Conservation (phyloP, 352 stramenopile species). For the Nothophytophthora sp. region DNA sequence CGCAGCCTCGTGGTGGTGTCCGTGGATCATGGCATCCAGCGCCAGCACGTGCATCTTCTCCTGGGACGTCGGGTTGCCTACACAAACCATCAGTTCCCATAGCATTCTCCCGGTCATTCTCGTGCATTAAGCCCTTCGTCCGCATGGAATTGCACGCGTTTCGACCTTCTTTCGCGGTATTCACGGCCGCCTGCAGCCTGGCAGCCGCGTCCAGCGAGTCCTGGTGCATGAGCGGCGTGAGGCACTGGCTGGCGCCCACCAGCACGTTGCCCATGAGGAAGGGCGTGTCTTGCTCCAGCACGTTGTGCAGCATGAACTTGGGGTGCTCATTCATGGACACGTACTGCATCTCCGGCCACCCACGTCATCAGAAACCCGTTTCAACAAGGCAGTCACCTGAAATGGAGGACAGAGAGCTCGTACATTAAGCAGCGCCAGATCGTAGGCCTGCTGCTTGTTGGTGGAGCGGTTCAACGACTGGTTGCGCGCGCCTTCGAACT, state of each 20-base stretch:
- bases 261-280: conserved; percentile 89
- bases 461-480: conserved; percentile 53
- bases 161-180: conserved; percentile 43
- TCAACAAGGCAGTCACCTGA: conserved; percentile 1
- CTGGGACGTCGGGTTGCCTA: conserved; percentile 23
- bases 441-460: conserved; percentile 72
- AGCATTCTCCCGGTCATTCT: conserved; percentile 1
- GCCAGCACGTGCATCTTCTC: conserved; percentile 81
- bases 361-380: conserved; percentile 27
- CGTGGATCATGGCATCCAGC: conserved; percentile 67
- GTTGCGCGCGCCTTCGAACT: conserved; percentile 74
- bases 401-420: neutral
- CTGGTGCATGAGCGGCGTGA: conserved; percentile 63
- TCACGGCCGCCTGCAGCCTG: conserved; percentile 28
- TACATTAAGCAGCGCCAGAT: conserved; percentile 70
- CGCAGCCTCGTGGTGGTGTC: conserved; percentile 67
- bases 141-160: neutral
- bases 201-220: conserved; percentile 56
- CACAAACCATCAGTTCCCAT: neutral
- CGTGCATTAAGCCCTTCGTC: conserved; percentile 3
- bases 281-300: conserved; percentile 52
- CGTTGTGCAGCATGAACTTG: conserved; percentile 72
- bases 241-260: conserved; percentile 70
- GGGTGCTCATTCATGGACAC: conserved; percentile 81
- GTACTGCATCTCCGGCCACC: conserved; percentile 38